phyloP scores from a whole-genome alignment of 2,329 filamentous ascomycete species.

The Trichoderma oligosporum region DNA sequence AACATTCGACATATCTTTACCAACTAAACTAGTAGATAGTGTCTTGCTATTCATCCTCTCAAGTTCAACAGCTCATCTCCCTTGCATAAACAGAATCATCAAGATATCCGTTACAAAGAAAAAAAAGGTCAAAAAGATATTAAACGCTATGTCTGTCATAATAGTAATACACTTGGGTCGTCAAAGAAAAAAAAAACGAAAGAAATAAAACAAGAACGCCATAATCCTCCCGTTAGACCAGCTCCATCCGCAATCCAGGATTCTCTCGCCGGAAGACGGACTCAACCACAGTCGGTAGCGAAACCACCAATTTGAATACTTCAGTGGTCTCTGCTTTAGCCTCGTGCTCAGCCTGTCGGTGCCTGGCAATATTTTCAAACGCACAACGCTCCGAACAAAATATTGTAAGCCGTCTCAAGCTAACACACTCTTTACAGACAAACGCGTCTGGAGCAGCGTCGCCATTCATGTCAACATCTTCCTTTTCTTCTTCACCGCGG shows the following conservation, averaged over 20 bases:
- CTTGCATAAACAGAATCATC: no score
- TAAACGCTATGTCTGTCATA: not conserved
- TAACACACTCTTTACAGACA: conserved; percentile 42
- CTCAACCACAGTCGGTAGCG: conserved; percentile 28
- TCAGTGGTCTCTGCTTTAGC: conserved; percentile 28
- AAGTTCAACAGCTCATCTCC: no score
- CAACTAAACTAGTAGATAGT: no score
- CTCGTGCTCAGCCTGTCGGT: conserved; percentile 35
- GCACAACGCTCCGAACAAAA: conserved; percentile 45
- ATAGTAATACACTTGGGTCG: not conserved
- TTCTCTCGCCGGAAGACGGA: conserved; percentile 32
- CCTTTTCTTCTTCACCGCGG: conserved; percentile 28
- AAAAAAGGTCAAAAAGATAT: no score
- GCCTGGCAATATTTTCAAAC: conserved; percentile 38
- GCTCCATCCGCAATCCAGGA: conserved; percentile 32
- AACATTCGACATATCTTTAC: no score
- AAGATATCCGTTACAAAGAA: no score
- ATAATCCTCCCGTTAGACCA: conserved; percentile 12
- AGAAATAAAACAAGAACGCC: not conserved
- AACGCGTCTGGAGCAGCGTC: conserved; percentile 31
- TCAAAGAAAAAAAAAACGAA: no score
- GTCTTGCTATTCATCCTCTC: no score
- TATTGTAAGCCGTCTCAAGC: conserved; percentile 34
- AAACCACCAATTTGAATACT: conserved; percentile 23
- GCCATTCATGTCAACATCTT: conserved; percentile 41